These are phyloP conservation scores for Trichomonas tenax DNA, from an alignment of 208 protist genomes.

Conservation along the genomic window DNA sequence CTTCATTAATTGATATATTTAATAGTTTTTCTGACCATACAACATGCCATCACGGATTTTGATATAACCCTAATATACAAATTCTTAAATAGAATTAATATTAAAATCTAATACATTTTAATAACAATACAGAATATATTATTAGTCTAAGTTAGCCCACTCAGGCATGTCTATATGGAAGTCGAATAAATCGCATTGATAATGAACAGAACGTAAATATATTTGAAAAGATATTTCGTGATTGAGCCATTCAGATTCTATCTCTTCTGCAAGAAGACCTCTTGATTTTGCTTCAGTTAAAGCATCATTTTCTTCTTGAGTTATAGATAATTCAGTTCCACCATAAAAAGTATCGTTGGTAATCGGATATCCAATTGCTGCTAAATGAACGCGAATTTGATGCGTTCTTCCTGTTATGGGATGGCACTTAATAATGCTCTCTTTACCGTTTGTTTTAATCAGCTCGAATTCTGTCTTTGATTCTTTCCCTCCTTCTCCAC, in stretches of 20 bases:
- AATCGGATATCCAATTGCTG: constrained; percentile 60
- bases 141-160: not conserved
- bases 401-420: constrained; percentile 67
- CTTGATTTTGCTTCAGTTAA: not conserved
- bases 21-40: too few relatives aligned
- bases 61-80: too few relatives aligned
- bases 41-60: too few relatives aligned
- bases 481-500: not conserved
- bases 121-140: not conserved
- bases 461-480: not conserved
- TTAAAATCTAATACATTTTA: too few relatives aligned
- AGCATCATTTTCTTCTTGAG: not conserved
- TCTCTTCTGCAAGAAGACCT: not conserved
- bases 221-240: not conserved
- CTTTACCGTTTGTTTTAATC: not conserved
- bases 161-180: not conserved
- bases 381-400: constrained; percentile 67
- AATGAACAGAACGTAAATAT: not conserved
- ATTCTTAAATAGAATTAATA: too few relatives aligned
- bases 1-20: too few relatives aligned
- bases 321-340: not conserved
- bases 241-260: not conserved
- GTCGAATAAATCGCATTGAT: not conserved
- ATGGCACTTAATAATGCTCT: constrained; percentile 52
- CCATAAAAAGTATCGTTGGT: constrained; percentile 57